Percentiles rank a stretch among this genome's conserved stretches.
Evolutionary conservation across 306 rosid species (phyloP).

Genomic region (Amphicarpaea edgeworthii): DNA sequence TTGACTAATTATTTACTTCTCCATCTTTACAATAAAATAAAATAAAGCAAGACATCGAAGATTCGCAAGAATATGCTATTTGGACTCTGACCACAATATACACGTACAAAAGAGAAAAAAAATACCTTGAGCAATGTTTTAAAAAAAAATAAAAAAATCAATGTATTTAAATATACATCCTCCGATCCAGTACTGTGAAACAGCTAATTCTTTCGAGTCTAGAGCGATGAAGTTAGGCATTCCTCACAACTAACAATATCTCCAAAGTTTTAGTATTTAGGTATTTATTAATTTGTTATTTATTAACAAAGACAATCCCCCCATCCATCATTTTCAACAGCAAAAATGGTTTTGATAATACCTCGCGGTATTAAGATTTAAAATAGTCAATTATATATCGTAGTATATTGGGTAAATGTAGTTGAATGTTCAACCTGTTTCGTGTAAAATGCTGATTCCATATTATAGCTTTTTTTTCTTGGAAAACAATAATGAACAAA

Average conservation of each 20-base stretch:
- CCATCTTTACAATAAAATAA: background rate
- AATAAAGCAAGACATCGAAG: background rate
- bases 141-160: too few species aligned
- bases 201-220: background rate
- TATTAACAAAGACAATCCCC: too few species aligned
- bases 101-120: too few species aligned
- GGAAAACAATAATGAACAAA: slow-evolving; percentile 24
- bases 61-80: background rate
- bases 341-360: too few species aligned
- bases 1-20: background rate
- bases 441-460: background rate
- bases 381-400: background rate
- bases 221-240: background rate
- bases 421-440: background rate
- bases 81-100: background rate
- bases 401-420: background rate
- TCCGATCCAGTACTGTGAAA: background rate
- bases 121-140: background rate
- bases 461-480: background rate
- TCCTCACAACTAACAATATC: too few species aligned
- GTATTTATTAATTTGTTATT: too few species aligned
- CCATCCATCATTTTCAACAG: too few species aligned
- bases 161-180: too few species aligned
- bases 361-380: background rate
- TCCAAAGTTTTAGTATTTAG: too few species aligned